Base-by-base conservation (phyloP, 495 filamentous ascomycete species). In the Trichoderma virens region DNA sequence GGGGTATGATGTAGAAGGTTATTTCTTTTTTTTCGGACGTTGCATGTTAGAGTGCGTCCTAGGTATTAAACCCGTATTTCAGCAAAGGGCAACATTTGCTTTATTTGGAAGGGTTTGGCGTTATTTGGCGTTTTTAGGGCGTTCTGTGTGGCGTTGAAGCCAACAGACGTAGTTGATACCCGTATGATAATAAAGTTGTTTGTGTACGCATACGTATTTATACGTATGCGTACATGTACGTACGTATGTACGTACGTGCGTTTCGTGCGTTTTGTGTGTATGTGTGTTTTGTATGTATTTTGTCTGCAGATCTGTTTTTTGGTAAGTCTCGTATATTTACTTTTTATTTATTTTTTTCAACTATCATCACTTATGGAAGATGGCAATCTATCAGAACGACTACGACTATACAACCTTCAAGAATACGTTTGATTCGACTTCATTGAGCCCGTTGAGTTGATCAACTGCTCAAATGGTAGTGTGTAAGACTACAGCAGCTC, bases 211-310 rank as follows among this genome's bases (percentile, higher is more conserved):
- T 62, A 43, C 47, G 41, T 34, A 38, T 65, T 45, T 62, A 51
- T 66, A 41, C 62, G 59, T 66, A 62, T 56, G 60, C 66, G 56
- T 62, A 45, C 65, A 61, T 16, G 65, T 43, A 38, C 30, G 56
- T 45, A 60, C 35, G 60, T 67, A 59, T 63, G 61, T 67, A 41
- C 64, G 30, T 63, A 59, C 31, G 23, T 69, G 30, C 64, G 56
- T 68, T 45, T 64, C 23, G 30, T 28, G 45, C 7, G 59, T 16
- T 65, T 59, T 63, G 13, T 51, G 6, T 65, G 2, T 27, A 25
- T 28, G 31, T 68, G 28, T 60, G 20, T 63, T 61, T 20, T 64
- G 43, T 67, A 34, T 0, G 35, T 69, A 16, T 60, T 61, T 30
- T 62, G 43, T 67, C 27, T 0, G 7, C 27, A 3, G 9, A n/a